phyloP scores from a whole-genome alignment of 768 basidiomycete species.

The Rhodosporidiobolus sp. region DNA sequence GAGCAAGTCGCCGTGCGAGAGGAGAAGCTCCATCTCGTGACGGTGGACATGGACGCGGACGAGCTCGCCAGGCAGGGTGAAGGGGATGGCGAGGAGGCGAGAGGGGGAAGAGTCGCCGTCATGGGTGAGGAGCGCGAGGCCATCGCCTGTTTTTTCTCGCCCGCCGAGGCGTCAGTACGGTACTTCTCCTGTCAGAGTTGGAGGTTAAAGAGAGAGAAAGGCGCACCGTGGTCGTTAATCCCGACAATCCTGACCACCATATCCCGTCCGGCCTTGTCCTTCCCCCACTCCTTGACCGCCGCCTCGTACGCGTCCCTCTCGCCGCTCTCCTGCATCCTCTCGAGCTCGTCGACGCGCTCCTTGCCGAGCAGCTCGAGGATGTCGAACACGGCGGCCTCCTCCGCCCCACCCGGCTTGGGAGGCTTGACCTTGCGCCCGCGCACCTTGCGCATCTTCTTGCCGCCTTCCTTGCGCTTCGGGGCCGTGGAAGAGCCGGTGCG shows the following conservation, averaged over 20 bases:
- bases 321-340: constrained; percentile 46
- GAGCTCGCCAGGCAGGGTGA: constrained; percentile 76
- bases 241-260: constrained; percentile 65
- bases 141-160: constrained; percentile 71
- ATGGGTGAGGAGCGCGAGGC: constrained; percentile 57
- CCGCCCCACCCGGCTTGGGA: constrained; percentile 38
- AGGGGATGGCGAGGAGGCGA: constrained; percentile 82
- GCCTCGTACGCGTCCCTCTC: constrained; percentile 56
- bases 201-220: constrained; percentile 57
- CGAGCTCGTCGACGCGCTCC: constrained; percentile 56
- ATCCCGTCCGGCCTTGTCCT: constrained; percentile 52
- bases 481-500: background rate
- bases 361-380: constrained; percentile 65
- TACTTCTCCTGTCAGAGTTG: no score
- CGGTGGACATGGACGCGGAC: constrained; percentile 71
- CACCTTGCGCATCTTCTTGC: background rate
- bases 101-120: constrained; percentile 54
- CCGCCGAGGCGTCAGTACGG: no score
- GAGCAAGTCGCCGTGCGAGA: constrained; percentile 73
- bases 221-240: constrained; percentile 57
- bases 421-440: constrained; percentile 22
- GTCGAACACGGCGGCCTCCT: constrained; percentile 59
- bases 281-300: constrained; percentile 55
- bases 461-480: background rate
- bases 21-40: constrained; percentile 58